Conservation (phyloP, 176 grass and related monocot genomes). For the Secale cereale region DNA sequence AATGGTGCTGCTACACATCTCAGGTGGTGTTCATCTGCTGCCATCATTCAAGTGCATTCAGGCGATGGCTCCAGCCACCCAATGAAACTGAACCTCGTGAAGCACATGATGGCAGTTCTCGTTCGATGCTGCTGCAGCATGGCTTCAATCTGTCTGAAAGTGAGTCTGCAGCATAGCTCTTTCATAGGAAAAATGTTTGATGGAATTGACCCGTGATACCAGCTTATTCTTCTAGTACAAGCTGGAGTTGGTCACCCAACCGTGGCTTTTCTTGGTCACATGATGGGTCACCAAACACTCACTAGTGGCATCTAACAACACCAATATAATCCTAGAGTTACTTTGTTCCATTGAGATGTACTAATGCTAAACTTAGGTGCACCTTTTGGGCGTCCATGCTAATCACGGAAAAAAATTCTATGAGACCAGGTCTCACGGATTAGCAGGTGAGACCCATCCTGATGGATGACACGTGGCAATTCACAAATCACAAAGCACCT, state of each 20-base stretch:
- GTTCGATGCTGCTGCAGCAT: neutral
- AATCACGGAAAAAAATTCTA: too few species aligned
- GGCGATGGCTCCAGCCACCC: neutral
- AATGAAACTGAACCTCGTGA: neutral
- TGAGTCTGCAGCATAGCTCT: neutral
- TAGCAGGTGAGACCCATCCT: too few species aligned
- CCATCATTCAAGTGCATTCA: neutral
- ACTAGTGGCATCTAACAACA: neutral
- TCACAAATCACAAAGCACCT: too few species aligned
- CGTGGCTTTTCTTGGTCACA: neutral
- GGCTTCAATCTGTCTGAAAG: neutral
- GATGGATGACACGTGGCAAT: too few species aligned
- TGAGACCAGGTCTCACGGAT: too few species aligned
- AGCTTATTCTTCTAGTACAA: neutral
- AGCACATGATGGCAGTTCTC: neutral
- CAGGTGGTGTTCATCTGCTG: neutral
- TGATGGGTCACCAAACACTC: slow-evolving; percentile 13
- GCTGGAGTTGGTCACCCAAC: slow-evolving; percentile 8
- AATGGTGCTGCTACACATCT: neutral
- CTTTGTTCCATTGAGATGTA: neutral
- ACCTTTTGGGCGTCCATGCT: neutral
- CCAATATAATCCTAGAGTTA: neutral
- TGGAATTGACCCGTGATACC: neutral
- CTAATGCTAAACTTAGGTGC: neutral
- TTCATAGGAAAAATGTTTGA: neutral